Percentiles rank a stretch among this genome's conserved stretches.
phyloP scores from a whole-genome alignment of 257 asterid species.

The Eustoma russellianum region DNA sequence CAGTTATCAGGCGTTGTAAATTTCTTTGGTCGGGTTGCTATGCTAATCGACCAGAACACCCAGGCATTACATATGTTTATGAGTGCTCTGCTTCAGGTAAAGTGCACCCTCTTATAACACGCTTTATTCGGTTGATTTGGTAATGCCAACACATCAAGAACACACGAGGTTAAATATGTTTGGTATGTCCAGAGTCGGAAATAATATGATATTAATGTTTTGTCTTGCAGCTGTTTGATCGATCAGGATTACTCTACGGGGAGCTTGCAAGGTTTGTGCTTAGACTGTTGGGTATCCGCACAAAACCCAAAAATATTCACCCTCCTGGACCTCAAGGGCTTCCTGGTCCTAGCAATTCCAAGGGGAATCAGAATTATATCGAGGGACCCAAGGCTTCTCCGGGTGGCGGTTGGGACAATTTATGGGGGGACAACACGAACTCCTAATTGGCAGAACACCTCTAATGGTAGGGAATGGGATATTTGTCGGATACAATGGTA shows the following conservation, averaged over 20 bases:
- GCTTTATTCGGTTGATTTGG: no score
- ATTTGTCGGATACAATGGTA: no score
- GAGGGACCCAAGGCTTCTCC: conserved; percentile 75
- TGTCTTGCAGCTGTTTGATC: conserved; percentile 66
- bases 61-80: conserved; percentile 95
- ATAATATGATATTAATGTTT: background rate
- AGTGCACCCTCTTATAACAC: background rate
- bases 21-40: conserved; percentile 80
- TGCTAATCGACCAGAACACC: conserved; percentile 87
- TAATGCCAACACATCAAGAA: no score
- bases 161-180: no score
- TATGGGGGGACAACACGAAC: conserved; percentile 41
- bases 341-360: conserved; percentile 53
- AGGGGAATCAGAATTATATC: conserved; percentile 39
- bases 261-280: conserved; percentile 95
- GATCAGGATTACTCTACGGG: conserved; percentile 86
- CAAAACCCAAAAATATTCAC: conserved; percentile 48
- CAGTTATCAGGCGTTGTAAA: conserved; percentile 93
- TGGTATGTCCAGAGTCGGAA: no score
- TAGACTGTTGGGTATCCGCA: conserved; percentile 64
- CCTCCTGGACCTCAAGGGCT: conserved; percentile 53
- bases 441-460: no score
- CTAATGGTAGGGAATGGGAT: no score
- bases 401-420: conserved; percentile 61
- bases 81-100: conserved; percentile 69